A percentile compares a stretch with the other conserved stretches of the same genome.
Evolutionary conservation across 352 stramenopile species (phyloP).

Genomic region (Pythium sukuiense): DNA sequence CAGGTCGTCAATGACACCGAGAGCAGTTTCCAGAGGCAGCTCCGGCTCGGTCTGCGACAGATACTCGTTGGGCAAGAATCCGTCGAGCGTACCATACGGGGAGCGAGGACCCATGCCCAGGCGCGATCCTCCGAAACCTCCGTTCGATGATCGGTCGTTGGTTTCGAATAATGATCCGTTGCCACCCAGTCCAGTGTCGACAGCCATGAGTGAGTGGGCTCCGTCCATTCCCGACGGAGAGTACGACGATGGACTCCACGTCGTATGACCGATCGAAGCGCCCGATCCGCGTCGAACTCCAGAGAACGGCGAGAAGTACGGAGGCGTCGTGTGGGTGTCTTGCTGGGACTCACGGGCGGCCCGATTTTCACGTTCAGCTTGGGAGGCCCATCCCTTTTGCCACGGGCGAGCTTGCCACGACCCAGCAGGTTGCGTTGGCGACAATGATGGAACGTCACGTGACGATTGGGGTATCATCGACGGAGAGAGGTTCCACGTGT

Average conservation of each 20-base stretch:
- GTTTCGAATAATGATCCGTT: slow-evolving; percentile 24
- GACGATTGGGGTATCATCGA: slow-evolving; percentile 42
- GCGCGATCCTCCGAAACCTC: slow-evolving; percentile 13
- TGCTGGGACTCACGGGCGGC: slow-evolving; percentile 33
- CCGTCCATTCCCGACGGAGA: slow-evolving; percentile 17
- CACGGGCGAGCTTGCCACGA: slow-evolving; percentile 29
- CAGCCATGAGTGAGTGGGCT: slow-evolving; percentile 35
- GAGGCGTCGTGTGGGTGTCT: slow-evolving; percentile 17
- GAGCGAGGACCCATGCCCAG: slow-evolving; percentile 25
- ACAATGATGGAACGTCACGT: slow-evolving; percentile 44
- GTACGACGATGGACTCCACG: slow-evolving; percentile 31
- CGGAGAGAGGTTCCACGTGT: slow-evolving; percentile 80
- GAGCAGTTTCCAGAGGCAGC: slow-evolving; percentile 44
- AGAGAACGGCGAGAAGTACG: slow-evolving; percentile 33
- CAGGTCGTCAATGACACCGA: slow-evolving; percentile 45
- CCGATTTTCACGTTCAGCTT: slow-evolving; percentile 48
- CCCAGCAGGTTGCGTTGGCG: slow-evolving; percentile 34
- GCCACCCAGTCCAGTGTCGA: slow-evolving; percentile 32
- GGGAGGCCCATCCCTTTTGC: slow-evolving; percentile 32
- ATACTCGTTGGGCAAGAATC: slow-evolving; percentile 62
- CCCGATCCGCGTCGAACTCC: slow-evolving; percentile 23
- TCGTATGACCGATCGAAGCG: slow-evolving; percentile 22
- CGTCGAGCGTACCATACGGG: slow-evolving; percentile 55
- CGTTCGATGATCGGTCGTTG: slow-evolving; percentile 26
- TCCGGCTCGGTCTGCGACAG: slow-evolving; percentile 43